Conservation (phyloP, 2,329 filamentous ascomycete genomes). For the Diaporthe nobilis region DNA sequence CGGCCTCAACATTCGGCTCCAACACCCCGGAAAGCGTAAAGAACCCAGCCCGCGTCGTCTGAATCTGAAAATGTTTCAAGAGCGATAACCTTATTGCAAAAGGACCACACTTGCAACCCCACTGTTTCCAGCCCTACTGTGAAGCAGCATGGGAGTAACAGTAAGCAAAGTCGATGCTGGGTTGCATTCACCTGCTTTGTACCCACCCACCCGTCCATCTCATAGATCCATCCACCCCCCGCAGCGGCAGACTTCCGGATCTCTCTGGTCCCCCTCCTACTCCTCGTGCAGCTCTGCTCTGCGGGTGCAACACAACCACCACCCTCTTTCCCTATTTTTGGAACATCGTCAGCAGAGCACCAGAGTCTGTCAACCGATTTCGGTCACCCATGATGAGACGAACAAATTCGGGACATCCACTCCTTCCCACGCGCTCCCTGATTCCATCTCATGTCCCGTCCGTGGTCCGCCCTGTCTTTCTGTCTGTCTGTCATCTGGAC, state of each 20-base stretch:
- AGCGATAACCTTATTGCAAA: slow-evolving; percentile 16
- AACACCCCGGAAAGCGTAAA: not conserved
- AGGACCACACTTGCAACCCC: slow-evolving; percentile 11
- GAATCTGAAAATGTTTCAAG: slow-evolving; percentile 29
- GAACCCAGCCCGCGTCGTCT: not conserved
- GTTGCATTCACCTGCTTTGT: slow-evolving; percentile 5
- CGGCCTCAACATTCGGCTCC: not conserved
- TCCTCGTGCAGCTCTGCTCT: not conserved
- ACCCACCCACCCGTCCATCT: slow-evolving; percentile 9
- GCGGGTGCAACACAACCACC: slow-evolving; percentile 19
- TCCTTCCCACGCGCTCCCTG: not conserved
- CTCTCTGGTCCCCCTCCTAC: not conserved
- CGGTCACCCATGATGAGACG: not conserved
- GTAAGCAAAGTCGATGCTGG: slow-evolving; percentile 24
- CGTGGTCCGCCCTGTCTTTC: not conserved
- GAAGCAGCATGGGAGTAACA: not conserved
- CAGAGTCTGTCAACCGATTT: not conserved
- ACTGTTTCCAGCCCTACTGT: slow-evolving; percentile 17
- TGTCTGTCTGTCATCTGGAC: not conserved
- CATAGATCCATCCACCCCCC: slow-evolving; percentile 6
- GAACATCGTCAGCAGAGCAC: slow-evolving; percentile 16
- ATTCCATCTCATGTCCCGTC: not conserved
- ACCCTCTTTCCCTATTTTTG: slow-evolving; percentile 6
- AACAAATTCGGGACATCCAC: not conserved
- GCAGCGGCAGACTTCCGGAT: slow-evolving; percentile 27